Conservation (phyloP, 1,139 yeast species). For the Hemisphaericaspora lyxosophila region DNA sequence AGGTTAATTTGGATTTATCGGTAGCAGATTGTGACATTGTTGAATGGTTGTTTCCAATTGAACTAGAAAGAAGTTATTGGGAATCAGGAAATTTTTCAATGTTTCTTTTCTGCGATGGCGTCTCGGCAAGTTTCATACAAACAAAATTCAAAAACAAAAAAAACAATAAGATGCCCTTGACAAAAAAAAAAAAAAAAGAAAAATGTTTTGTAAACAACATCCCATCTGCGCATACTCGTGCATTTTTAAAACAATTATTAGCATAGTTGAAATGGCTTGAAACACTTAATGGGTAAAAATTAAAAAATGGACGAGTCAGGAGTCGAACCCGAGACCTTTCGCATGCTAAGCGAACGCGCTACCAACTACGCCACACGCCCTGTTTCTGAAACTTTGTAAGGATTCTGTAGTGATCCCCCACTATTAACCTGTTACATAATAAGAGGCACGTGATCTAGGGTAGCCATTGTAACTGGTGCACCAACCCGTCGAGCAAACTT, state of each 20-base stretch:
- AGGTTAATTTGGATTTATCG: constrained; percentile 53
- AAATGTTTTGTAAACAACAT: too few species aligned
- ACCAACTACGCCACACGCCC: constrained; percentile 95
- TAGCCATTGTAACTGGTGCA: too few species aligned
- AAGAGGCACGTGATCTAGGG: too few species aligned
- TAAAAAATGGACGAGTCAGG: constrained; percentile 76
- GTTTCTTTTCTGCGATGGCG: constrained; percentile 6
- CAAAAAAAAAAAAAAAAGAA: constrained; percentile 3
- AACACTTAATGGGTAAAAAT: constrained; percentile 2
- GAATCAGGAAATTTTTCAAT: constrained; percentile 4
- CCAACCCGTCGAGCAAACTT: too few species aligned
- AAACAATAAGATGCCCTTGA: constrained; percentile 1
- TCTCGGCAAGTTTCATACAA: constrained; percentile 1
- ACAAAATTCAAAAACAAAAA: constrained; percentile 1
- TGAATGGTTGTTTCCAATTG: constrained; percentile 2
- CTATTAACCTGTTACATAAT: too few species aligned
- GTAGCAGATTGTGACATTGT: constrained; percentile 40
- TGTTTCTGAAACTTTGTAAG: neutral
- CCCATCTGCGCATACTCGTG: neutral
- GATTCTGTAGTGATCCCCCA: too few species aligned
- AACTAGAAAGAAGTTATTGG: neutral
- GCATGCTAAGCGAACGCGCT: constrained; percentile 92
- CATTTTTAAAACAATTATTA: too few species aligned
- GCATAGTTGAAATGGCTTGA: too few species aligned
- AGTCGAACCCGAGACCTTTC: constrained; percentile 90